A percentile compares a stretch with the other conserved stretches of the same genome.
These are phyloP conservation scores for Pancytospora philotis DNA, from an alignment of 371 early-diverging fungal species.

Conservation along the genomic window DNA sequence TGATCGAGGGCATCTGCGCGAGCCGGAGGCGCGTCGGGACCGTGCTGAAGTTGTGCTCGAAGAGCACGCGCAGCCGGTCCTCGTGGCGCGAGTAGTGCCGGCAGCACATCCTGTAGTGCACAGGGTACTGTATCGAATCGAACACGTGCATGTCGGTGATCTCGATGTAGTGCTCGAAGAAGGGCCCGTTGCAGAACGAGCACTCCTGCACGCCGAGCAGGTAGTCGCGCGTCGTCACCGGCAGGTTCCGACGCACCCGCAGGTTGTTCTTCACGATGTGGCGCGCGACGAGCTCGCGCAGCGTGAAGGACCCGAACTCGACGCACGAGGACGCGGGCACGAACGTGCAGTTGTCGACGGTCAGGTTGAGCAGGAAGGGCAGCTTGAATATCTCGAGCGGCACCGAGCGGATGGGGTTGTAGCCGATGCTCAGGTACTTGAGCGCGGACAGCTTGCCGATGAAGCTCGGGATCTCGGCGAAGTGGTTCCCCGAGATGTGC, in stretches of 20 bases:
- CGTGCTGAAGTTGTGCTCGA: slow-evolving; percentile 23
- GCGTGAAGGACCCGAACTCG: slow-evolving; percentile 56
- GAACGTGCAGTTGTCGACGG: slow-evolving; percentile 57
- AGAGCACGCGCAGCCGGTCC: slow-evolving; percentile 41
- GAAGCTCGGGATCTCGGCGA: slow-evolving; percentile 42
- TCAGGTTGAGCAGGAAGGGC: slow-evolving; percentile 42
- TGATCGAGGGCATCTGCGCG: slow-evolving; percentile 40
- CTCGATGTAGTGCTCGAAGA: slow-evolving; percentile 63
- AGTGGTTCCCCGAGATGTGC: slow-evolving; percentile 61
- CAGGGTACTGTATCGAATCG: slow-evolving; percentile 25
- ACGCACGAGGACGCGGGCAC: slow-evolving; percentile 24
- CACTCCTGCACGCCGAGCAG: slow-evolving; percentile 65
- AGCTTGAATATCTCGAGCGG: slow-evolving; percentile 62
- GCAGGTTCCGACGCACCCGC: slow-evolving; percentile 61
- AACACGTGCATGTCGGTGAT: slow-evolving; percentile 28
- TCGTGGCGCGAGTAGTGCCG: slow-evolving; percentile 45
- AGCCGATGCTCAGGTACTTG: slow-evolving; percentile 35
- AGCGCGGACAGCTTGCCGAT: slow-evolving; percentile 48
- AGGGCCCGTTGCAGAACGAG: slow-evolving; percentile 73
- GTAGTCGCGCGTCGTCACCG: slow-evolving; percentile 63
- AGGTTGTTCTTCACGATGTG: slow-evolving; percentile 64
- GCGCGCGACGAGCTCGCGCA: slow-evolving; percentile 68
- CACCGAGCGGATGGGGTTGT: slow-evolving; percentile 62
- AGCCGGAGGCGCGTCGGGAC: slow-evolving; percentile 22
- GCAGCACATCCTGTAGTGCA: slow-evolving; percentile 49